Evolutionary conservation across 306 rosid genomes (phyloP).

Genomic region (Pterocarpus santalinus): DNA sequence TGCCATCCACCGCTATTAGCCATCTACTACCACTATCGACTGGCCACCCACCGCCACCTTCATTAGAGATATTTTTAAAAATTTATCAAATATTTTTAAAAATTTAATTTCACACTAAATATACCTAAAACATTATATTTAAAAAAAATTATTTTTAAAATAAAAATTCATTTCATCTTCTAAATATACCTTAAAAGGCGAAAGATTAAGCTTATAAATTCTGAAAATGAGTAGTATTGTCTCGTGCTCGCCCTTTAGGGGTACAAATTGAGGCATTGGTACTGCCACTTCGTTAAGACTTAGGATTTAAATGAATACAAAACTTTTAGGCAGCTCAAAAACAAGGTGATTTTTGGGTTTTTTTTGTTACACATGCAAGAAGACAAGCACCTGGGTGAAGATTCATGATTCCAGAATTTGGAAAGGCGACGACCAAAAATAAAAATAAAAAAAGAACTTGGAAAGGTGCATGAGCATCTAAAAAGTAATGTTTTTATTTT

Average conservation of each 20-base stretch:
- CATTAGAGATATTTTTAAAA: too few species aligned
- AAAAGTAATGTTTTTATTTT: neutral
- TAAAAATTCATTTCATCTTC: too few species aligned
- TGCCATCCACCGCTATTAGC: too few species aligned
- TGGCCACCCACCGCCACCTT: too few species aligned
- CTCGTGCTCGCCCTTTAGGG: conserved; percentile 22
- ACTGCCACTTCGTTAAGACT: conserved; percentile 35
- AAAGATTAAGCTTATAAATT: conserved; percentile 1
- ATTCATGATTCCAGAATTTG: conserved; percentile 34
- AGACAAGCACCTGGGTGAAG: conserved; percentile 28
- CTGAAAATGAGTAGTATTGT: conserved; percentile 25
- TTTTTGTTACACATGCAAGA: conserved; percentile 25
- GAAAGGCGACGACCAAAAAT: too few species aligned
- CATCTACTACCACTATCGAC: too few species aligned
- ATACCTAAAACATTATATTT: too few species aligned
- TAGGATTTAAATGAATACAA: conserved; percentile 13
- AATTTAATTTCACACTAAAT: too few species aligned
- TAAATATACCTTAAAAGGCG: conserved; percentile 31
- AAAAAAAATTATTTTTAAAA: too few species aligned
- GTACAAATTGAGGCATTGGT: conserved; percentile 24
- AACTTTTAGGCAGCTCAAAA: conserved; percentile 19
- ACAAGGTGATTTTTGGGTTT: neutral
- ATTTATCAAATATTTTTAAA: too few species aligned
- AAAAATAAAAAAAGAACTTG: neutral
- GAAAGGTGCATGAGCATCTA: conserved; percentile 7